These are phyloP conservation scores for Vigna radiata DNA, from an alignment of 306 rosid species.

Conservation along the genomic window DNA sequence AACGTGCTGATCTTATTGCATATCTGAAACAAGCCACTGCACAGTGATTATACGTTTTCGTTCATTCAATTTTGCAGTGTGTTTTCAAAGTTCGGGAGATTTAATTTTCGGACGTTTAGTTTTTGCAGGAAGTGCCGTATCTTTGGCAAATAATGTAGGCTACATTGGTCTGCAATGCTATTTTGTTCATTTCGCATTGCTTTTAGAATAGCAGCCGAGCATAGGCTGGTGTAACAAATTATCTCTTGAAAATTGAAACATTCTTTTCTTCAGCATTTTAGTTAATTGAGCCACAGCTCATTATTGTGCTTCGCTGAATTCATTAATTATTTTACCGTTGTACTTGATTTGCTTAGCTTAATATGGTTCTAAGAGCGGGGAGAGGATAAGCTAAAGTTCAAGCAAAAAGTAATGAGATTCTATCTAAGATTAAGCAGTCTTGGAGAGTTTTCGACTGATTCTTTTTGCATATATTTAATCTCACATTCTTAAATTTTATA, in stretches of 20 bases:
- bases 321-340: background rate
- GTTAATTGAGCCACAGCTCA: slow-evolving; percentile 23
- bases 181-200: slow-evolving; percentile 54
- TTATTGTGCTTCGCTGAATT: background rate
- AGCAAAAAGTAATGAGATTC: background rate
- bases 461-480: background rate
- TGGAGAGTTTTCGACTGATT: background rate
- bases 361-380: background rate
- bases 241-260: slow-evolving; percentile 39
- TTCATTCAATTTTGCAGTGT: slow-evolving; percentile 35
- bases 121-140: slow-evolving; percentile 50
- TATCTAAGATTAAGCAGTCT: background rate
- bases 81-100: slow-evolving; percentile 53
- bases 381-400: too few species aligned
- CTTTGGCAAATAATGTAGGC: slow-evolving; percentile 64
- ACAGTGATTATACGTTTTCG: slow-evolving; percentile 40
- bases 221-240: slow-evolving; percentile 53
- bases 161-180: slow-evolving; percentile 56
- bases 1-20: slow-evolving; percentile 92
- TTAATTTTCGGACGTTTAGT: slow-evolving; percentile 37
- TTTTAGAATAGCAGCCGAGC: slow-evolving; percentile 46
- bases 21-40: slow-evolving; percentile 86
- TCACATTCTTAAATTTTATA: background rate
- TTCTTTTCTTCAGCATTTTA: slow-evolving; percentile 23
- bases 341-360: slow-evolving; percentile 9